Evolutionary conservation across 108 stramenopile genomes (phyloP).

Genomic region (Nitzschia putrida): DNA sequence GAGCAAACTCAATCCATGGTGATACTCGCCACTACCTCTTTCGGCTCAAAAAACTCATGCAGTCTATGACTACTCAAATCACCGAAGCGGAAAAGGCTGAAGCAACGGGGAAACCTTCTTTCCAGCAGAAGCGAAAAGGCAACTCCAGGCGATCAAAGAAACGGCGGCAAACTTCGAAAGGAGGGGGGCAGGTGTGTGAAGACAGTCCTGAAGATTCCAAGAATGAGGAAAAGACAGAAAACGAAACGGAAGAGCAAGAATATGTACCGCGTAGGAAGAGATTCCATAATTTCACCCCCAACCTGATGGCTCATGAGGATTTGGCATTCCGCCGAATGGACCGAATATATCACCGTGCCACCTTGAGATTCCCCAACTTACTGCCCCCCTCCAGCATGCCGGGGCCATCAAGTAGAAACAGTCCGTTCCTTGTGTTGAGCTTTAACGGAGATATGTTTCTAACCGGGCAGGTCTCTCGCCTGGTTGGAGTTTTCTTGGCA

Average conservation of each 20-base stretch:
- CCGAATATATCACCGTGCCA: conserved; percentile 78
- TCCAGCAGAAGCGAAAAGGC: conserved; percentile 42
- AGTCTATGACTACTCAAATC: conserved; percentile 60
- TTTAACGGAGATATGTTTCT: conserved; percentile 74
- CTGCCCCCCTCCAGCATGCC: not conserved
- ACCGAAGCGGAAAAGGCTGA: conserved; percentile 50
- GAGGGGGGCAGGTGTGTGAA: too few relatives aligned
- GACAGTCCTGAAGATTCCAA: too few relatives aligned
- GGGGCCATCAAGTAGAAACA: not conserved
- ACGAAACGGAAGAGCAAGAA: conserved; percentile 5
- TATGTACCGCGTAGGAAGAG: conserved; percentile 44
- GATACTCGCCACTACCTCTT: conserved; percentile 46
- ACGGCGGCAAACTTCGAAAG: conserved; percentile 3
- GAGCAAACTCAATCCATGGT: conserved; percentile 24
- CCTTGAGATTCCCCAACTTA: conserved; percentile 43
- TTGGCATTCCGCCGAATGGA: conserved; percentile 70
- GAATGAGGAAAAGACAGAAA: conserved; percentile 20
- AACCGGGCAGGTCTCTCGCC: conserved; percentile 59
- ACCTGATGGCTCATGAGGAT: conserved; percentile 68
- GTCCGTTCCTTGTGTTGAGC: conserved; percentile 67
- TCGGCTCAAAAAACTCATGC: conserved; percentile 70
- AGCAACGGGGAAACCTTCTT: conserved; percentile 52
- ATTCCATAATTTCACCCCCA: conserved; percentile 79
- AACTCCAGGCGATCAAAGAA: conserved; percentile 15
- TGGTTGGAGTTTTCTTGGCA: conserved; percentile 72